phyloP scores from a whole-genome alignment of 192 early-diverging fungal species.

The Geranomyces michiganensis region DNA sequence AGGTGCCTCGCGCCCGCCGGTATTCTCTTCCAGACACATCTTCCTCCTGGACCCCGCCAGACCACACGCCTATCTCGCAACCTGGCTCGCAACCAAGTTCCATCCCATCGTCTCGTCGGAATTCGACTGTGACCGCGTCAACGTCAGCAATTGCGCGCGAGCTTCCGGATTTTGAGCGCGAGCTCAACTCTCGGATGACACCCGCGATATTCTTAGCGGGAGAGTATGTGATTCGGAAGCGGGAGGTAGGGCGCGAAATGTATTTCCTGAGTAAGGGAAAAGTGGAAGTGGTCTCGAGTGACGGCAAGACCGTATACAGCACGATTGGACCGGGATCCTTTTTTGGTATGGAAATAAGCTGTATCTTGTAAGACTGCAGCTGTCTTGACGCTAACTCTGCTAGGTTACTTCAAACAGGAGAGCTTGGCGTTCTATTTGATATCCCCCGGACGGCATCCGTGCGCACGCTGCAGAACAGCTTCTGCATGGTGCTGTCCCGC shows the following conservation, averaged over 20 bases:
- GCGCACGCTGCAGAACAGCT: constrained; percentile 41
- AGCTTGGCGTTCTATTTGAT: constrained; percentile 53
- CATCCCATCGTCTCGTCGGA: neutral
- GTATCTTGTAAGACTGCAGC: neutral
- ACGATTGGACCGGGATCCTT: constrained; percentile 46
- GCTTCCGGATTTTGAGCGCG: constrained; percentile 44
- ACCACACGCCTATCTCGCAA: too few relatives aligned
- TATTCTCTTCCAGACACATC: neutral
- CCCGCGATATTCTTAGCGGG: constrained; percentile 40
- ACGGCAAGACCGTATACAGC: constrained; percentile 43
- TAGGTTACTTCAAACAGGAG: constrained; percentile 26
- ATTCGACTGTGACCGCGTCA: neutral
- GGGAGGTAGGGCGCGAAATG: constrained; percentile 50
- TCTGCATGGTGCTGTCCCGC: constrained; percentile 49
- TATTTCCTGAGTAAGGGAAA: constrained; percentile 49
- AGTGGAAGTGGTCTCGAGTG: constrained; percentile 48
- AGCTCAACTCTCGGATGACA: constrained; percentile 42
- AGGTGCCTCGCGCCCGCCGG: neutral
- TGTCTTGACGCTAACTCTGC: too few relatives aligned
- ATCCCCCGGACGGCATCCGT: constrained; percentile 52
- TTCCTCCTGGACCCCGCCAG: neutral
- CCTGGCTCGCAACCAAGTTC: neutral
- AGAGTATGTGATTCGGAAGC: constrained; percentile 48
- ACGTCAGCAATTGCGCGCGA: constrained; percentile 29
- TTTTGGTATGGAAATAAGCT: constrained; percentile 40